These are phyloP conservation scores for Euphorbia corollata DNA, from an alignment of 441 rosid species.

Conservation along the genomic window DNA sequence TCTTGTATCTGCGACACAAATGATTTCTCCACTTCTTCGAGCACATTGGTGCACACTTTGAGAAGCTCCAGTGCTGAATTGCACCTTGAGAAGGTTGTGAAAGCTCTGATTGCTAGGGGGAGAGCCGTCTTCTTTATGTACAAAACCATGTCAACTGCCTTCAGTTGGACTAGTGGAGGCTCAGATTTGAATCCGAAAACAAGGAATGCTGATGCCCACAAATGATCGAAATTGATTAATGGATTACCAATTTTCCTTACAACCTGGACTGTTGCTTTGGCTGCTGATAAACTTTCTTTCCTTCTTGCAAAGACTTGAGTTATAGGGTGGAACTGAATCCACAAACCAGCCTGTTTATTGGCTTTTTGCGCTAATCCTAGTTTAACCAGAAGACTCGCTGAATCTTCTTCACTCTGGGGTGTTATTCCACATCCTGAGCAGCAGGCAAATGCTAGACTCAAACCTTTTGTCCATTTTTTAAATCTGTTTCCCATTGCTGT, in stretches of 20 bases:
- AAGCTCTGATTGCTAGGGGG: slow-evolving; percentile 77
- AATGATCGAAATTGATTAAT: slow-evolving; percentile 51
- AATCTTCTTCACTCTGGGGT: slow-evolving; percentile 70
- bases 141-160: slow-evolving; percentile 64
- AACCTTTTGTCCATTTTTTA: slow-evolving; percentile 53
- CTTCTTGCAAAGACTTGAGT: slow-evolving; percentile 58
- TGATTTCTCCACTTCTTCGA: slow-evolving; percentile 87
- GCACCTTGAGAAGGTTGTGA: slow-evolving; percentile 76
- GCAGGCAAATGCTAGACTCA: slow-evolving; percentile 46
- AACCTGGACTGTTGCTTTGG: slow-evolving; percentile 64
- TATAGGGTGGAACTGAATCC: slow-evolving; percentile 76
- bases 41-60: slow-evolving; percentile 76
- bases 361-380: slow-evolving; percentile 64
- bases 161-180: slow-evolving; percentile 47
- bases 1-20: slow-evolving; percentile 81
- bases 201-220: slow-evolving; percentile 87
- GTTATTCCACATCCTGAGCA: slow-evolving; percentile 62
- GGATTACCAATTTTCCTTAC: slow-evolving; percentile 49
- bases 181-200: slow-evolving; percentile 86
- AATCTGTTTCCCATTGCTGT: slow-evolving; percentile 44
- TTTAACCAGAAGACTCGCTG: slow-evolving; percentile 59
- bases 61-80: slow-evolving; percentile 76
- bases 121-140: slow-evolving; percentile 78
- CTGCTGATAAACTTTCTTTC: slow-evolving; percentile 42
- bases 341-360: slow-evolving; percentile 52